Percentiles rank a stretch among this genome's conserved stretches.
Evolutionary conservation across 139 green algal species (phyloP).

Genomic region (Closterium sp.): DNA sequence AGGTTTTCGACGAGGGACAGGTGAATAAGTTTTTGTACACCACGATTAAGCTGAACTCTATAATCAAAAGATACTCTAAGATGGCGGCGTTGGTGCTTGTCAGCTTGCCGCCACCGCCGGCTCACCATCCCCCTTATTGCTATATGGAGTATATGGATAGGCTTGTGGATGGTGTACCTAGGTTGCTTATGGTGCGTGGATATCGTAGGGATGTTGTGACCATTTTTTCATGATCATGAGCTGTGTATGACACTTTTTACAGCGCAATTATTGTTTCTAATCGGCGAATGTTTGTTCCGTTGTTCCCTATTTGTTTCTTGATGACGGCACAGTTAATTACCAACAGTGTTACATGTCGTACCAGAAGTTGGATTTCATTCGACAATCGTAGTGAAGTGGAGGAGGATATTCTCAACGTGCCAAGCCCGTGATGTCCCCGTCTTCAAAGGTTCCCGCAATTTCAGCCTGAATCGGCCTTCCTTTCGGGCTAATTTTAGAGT

Average conservation of each 20-base stretch:
- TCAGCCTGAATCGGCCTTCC: too few relatives aligned
- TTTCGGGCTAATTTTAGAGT: too few relatives aligned
- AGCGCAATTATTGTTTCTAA: too few relatives aligned
- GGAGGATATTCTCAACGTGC: too few relatives aligned
- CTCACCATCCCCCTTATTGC: slow-evolving; percentile 44
- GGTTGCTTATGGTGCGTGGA: slow-evolving; percentile 49
- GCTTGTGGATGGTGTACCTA: slow-evolving; percentile 48
- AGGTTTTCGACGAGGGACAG: slow-evolving; percentile 31
- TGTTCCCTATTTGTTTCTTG: too few relatives aligned
- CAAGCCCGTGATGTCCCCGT: too few relatives aligned
- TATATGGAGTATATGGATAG: slow-evolving; percentile 59
- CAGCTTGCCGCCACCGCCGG: slow-evolving; percentile 40
- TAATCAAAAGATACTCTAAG: slow-evolving; percentile 46
- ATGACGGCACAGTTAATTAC: too few relatives aligned
- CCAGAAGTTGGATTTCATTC: too few relatives aligned
- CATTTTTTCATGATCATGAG: slow-evolving; percentile 28
- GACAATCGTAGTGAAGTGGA: too few relatives aligned
- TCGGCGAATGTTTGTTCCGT: too few relatives aligned
- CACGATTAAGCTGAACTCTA: slow-evolving; percentile 53
- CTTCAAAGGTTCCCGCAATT: too few relatives aligned
- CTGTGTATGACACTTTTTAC: neutral
- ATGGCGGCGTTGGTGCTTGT: slow-evolving; percentile 48
- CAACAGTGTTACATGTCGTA: too few relatives aligned
- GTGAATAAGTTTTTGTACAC: slow-evolving; percentile 53
- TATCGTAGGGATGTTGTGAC: slow-evolving; percentile 54